Evolutionary conservation across 1,284 basidiomycete genomes (phyloP), one percentile per base, ranked within the genome.

Genomic region (Psilocybe mexicana): DNA sequence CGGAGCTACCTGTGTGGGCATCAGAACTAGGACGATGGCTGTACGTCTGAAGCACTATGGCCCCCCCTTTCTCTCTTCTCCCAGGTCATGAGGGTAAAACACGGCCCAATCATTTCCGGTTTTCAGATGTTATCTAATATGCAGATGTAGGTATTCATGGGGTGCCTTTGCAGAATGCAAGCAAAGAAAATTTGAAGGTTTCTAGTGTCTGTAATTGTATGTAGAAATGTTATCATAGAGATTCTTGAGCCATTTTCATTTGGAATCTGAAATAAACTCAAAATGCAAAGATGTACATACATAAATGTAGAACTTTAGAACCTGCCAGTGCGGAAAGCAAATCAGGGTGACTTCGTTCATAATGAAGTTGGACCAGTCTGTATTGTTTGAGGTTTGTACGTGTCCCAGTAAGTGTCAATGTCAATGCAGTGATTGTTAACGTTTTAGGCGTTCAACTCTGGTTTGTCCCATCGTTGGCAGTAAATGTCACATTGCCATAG

Each of bases 1-100:
- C 72, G 23, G 80, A 82, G 48, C 76, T 92, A 36, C 67, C 78
- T 8, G 69, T 68, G 14, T 92, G 89, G 89, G 82, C 82, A 3
- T 76, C 81, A 51, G 70, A 67, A 43, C 69, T 82, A 43, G 87
- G 86, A 35, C 72, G 76, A 56, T 92, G 89, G 89, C 69, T 84
- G 63, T 89, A 83, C 69, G 85, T 86, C 5, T 6, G 3, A 24
- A 25, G 4, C 24, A 11, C 28, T 52, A 30, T 44, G 58, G 52
- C 49, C 35, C 52, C 26, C 26, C 48, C 49, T 50, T 60, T 45
- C 36, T 59, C 50, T 55, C 44, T 40, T 28, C 44, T 48, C 26
- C 54, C 28, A 47, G 43, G 36, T 48, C 45, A 28, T 35, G 47
- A 30, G 47, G 47, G 43, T 54, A 56, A 35, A n/a, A 55, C 46